Evolutionary conservation across 805 yeast species (phyloP), one percentile per base, ranked within the genome.

Genomic region (Candida schatavii): DNA sequence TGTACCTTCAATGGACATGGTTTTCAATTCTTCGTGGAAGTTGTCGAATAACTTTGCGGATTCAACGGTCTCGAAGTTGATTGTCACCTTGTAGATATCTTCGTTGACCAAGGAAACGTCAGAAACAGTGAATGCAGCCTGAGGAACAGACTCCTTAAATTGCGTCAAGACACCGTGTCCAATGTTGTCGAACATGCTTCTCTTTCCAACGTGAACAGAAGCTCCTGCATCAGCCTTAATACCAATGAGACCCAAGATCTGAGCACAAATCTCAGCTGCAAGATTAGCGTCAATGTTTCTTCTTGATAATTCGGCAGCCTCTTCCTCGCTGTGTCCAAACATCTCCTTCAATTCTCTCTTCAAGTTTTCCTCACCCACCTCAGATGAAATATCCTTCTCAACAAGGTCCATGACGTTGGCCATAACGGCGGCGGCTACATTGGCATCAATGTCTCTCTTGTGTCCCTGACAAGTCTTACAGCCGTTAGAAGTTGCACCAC

Each of bases 101-200:
- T 50, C 55, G 21, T 41, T 51, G n/a, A 46, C 50, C 33, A 42
- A 44, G 33, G 46, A 49, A 20, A 53, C 58, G 33, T 57, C 52
- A 22, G 61, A 54, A 17, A 59, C 52, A 9, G 48, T 51, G 42
- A 59, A 48, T 13, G 55, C 56, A 37, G 62, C 63, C 34, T 48
- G 44, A 25, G 62, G 62, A 31, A 46, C 49, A 18, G 41, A 18
- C 9, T 35, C 41, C 21, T 30, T 23, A 39, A 44, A 41, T 15
- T 39, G 21, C 27, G 40, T 31, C 35, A 46, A 27, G 18, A 49
- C 39, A 22, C 33, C 29, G 36, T 47, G 46, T 17, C 45, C 43
- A 27, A 34, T 42, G 18, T 15, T 31, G n/a, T 34, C 38, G 20
- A 35, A 40, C 18, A 44, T 26, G 5, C 25, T 28, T 31, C 46